phyloP scores from a whole-genome alignment of 2,329 filamentous ascomycete genomes.

The Clarireedia monteithiana region DNA sequence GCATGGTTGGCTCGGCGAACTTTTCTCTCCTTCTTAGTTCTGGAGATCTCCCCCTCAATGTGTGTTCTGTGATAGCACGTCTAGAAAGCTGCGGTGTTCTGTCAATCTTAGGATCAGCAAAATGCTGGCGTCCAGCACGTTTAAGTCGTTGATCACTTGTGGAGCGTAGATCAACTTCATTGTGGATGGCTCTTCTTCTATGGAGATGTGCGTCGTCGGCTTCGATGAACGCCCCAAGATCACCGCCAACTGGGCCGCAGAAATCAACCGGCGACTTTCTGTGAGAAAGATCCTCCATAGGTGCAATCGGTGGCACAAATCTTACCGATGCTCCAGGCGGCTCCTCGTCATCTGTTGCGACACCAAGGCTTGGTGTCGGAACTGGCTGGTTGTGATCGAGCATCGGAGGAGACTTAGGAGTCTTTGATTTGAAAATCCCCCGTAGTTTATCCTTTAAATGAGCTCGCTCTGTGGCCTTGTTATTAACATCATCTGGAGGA shows the following conservation, averaged over 20 bases:
- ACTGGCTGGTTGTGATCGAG: background rate
- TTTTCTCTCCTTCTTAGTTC: background rate
- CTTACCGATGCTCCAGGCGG: background rate
- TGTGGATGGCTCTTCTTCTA: background rate
- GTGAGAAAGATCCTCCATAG: background rate
- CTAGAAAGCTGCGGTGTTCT: constrained; percentile 1
- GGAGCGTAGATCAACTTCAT: background rate
- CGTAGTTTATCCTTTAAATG: background rate
- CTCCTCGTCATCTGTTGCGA: background rate
- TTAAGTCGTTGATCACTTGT: background rate
- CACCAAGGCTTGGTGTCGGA: background rate
- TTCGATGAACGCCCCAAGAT: background rate
- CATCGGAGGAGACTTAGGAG: background rate
- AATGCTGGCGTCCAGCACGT: background rate
- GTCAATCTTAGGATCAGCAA: background rate
- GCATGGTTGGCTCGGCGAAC: background rate
- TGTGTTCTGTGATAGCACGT: background rate
- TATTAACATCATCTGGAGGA: background rate
- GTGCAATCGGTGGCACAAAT: background rate
- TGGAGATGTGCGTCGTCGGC: background rate
- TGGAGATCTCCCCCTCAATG: no score
- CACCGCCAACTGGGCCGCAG: background rate
- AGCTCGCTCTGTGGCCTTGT: background rate
- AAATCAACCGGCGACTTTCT: background rate
- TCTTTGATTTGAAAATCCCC: background rate